These are phyloP conservation scores for Talaromyces nanjingensis DNA, from an alignment of 495 filamentous ascomycete species.

Conservation along the genomic window DNA sequence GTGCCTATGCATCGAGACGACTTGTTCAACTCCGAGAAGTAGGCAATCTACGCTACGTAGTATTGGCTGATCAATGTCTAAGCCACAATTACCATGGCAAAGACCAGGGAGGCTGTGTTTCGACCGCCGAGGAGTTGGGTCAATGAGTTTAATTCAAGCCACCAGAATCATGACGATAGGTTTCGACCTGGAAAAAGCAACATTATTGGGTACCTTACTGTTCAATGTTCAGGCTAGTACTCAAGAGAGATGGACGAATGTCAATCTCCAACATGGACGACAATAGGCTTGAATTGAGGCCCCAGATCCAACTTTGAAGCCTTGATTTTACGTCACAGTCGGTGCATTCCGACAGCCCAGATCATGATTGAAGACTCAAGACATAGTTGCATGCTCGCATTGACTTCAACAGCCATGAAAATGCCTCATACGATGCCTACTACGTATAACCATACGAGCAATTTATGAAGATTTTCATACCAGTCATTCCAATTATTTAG, in stretches of 20 bases:
- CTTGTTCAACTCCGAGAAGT: background rate
- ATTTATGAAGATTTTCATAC: background rate
- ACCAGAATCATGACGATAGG: background rate
- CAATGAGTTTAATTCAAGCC: background rate
- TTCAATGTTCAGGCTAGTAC: background rate
- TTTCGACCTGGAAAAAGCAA: background rate
- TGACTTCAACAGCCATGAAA: background rate
- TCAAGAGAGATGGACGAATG: background rate
- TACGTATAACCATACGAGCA: background rate
- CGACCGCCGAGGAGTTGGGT: background rate
- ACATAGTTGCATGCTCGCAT: background rate
- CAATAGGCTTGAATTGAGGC: background rate
- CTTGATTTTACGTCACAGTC: background rate
- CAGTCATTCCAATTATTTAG: background rate
- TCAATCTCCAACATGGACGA: background rate
- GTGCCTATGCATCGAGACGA: background rate
- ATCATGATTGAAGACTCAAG: background rate
- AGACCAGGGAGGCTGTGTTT: background rate
- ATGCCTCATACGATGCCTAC: background rate
- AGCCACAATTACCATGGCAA: background rate
- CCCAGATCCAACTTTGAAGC: background rate
- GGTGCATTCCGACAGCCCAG: background rate
- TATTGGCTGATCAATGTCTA: background rate
- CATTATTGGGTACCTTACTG: background rate
- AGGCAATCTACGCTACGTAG: background rate